Percentiles rank a stretch among this genome's conserved stretches.
These are phyloP conservation scores for Cucurbitaria berberidis DNA, from an alignment of 2,329 filamentous ascomycete genomes.

Conservation along the genomic window DNA sequence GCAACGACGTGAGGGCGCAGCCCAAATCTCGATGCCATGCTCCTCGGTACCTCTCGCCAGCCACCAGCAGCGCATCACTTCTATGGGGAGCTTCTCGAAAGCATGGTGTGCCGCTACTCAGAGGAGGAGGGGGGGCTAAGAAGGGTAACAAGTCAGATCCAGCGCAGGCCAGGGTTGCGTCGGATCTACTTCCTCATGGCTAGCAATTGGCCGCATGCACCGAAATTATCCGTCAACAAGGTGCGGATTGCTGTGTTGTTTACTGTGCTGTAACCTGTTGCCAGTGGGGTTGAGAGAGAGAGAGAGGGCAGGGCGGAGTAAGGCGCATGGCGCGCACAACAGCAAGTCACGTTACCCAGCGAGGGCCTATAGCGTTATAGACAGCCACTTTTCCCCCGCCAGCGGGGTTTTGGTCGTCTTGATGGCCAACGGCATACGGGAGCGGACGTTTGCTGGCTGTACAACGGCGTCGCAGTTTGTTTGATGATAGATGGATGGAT, in stretches of 20 bases:
- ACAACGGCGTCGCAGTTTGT: conserved; percentile 23
- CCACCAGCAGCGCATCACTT: conserved; percentile 39
- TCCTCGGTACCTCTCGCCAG: conserved; percentile 12
- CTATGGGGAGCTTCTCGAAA: conserved; percentile 44
- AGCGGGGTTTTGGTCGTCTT: too few species aligned
- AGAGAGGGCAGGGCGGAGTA: conserved; percentile 17
- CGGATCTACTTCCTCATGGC: conserved; percentile 27
- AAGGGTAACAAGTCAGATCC: conserved; percentile 17
- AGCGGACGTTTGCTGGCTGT: conserved; percentile 27
- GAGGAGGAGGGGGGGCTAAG: conserved; percentile 26
- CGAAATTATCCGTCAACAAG: conserved; percentile 34
- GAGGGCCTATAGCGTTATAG: too few species aligned
- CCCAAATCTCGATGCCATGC: conserved; percentile 1
- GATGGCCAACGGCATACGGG: background rate
- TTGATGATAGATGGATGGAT: too few species aligned
- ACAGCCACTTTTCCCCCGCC: too few species aligned
- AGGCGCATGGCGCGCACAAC: conserved; percentile 29
- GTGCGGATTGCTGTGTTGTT: conserved; percentile 18
- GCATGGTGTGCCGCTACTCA: conserved; percentile 17
- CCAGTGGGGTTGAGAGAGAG: conserved; percentile 1
- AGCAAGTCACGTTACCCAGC: conserved; percentile 16
- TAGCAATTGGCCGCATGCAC: conserved; percentile 27
- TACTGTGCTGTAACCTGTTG: background rate
- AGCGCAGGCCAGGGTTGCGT: conserved; percentile 15
- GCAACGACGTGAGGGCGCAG: background rate